A percentile compares a stretch with the other conserved stretches of the same genome.
Evolutionary conservation across 768 basidiomycete species (phyloP).

Genomic region (Calvatia gigantea): DNA sequence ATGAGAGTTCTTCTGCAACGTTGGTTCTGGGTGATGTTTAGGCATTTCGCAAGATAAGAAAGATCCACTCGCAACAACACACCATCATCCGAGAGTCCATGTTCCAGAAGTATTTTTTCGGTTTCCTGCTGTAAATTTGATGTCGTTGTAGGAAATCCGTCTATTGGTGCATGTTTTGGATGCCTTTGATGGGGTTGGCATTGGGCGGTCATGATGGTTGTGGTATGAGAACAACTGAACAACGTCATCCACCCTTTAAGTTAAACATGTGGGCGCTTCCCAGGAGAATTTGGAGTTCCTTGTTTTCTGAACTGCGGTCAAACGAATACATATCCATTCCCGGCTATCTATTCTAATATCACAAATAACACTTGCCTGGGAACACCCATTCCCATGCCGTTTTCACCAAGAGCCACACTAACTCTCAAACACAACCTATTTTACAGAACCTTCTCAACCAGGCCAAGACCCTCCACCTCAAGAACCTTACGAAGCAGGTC

Average conservation of each 20-base stretch:
- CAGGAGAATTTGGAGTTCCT: no score
- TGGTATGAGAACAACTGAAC: neutral
- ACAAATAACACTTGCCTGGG: no score
- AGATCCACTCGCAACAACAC: neutral
- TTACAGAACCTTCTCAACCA: conserved; percentile 68
- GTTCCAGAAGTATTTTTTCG: conserved; percentile 57
- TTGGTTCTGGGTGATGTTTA: conserved; percentile 19
- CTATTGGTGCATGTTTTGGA: conserved; percentile 40
- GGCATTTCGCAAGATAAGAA: conserved; percentile 5
- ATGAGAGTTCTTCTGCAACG: conserved; percentile 62
- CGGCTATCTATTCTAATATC: no score
- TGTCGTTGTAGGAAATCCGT: conserved; percentile 61
- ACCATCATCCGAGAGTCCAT: conserved; percentile 34
- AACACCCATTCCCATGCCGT: no score
- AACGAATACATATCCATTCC: no score
- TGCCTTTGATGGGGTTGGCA: conserved; percentile 2
- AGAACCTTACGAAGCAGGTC: conserved; percentile 64
- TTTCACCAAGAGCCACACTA: no score
- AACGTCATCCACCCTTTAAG: no score
- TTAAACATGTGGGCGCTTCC: no score
- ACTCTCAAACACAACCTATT: no score
- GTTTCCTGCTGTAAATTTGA: conserved; percentile 61
- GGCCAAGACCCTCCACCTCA: conserved; percentile 72
- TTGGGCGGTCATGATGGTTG: conserved; percentile 14
- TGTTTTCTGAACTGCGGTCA: no score